Percentiles rank a stretch among this genome's conserved stretches.
These are phyloP conservation scores for Colletotrichum nymphaeae DNA, from an alignment of 2,329 filamentous ascomycete genomes.

Conservation along the genomic window DNA sequence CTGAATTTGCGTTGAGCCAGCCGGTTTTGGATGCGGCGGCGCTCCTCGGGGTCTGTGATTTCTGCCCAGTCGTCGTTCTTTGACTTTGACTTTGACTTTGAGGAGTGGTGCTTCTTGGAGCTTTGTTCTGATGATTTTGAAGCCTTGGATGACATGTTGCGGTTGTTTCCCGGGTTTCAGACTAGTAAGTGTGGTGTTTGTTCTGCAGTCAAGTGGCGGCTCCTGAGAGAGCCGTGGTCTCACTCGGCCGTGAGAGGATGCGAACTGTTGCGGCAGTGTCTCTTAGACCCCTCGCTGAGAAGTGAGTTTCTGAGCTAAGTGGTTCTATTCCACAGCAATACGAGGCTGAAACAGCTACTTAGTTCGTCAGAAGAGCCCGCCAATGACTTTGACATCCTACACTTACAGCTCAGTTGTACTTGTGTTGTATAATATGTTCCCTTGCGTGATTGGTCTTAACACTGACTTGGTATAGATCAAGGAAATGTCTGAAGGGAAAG, in stretches of 20 bases:
- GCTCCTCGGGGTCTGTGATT: constrained; percentile 76
- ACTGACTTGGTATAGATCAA: neutral
- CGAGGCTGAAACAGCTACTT: neutral
- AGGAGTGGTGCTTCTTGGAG: constrained; percentile 44
- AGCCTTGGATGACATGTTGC: constrained; percentile 45
- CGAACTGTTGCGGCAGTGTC: neutral
- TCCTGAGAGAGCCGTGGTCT: neutral
- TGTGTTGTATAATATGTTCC: neutral
- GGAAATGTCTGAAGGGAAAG: neutral
- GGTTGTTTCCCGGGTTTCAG: constrained; percentile 36
- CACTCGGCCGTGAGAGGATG: neutral
- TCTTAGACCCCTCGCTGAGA: neutral
- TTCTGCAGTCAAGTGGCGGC: neutral
- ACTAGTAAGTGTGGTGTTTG: neutral
- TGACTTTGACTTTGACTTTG: constrained; percentile 53
- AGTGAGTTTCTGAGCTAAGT: neutral
- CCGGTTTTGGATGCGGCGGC: constrained; percentile 80
- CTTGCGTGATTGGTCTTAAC: neutral
- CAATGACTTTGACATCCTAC: neutral
- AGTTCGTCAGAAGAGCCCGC: neutral
- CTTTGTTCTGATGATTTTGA: constrained; percentile 39
- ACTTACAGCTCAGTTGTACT: neutral
- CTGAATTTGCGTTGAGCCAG: constrained; percentile 82
- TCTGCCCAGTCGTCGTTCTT: constrained; percentile 75
- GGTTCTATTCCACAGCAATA: neutral